Percentiles rank a stretch among this genome's conserved stretches.
phyloP scores from a whole-genome alignment of 768 basidiomycete species.

The Leccinum fibrillosum region DNA sequence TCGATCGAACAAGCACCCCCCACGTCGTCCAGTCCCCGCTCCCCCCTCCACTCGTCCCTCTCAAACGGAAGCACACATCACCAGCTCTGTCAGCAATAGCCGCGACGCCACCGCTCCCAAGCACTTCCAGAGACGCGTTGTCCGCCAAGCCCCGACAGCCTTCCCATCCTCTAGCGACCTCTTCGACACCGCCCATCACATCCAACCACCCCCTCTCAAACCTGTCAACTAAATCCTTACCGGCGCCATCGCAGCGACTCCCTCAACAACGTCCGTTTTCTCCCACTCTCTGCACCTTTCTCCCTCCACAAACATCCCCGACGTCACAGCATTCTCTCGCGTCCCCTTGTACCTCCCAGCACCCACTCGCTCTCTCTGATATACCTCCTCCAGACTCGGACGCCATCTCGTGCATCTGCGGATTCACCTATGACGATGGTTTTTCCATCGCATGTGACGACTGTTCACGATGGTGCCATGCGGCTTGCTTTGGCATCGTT shows the following conservation, averaged over 20 bases:
- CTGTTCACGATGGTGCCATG: conserved; percentile 84
- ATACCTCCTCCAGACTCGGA: conserved; percentile 38
- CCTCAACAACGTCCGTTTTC: conserved; percentile 19
- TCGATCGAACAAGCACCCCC: conserved; percentile 20
- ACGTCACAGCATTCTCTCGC: conserved; percentile 11
- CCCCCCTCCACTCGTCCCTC: conserved; percentile 34
- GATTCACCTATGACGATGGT: conserved; percentile 71
- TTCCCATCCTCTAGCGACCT: conserved; percentile 16
- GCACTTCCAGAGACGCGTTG: conserved; percentile 2
- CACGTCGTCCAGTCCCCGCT: conserved; percentile 21
- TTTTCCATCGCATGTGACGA: conserved; percentile 83
- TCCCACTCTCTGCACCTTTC: conserved; percentile 10
- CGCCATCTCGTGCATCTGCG: conserved; percentile 71
- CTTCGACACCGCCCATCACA: conserved; percentile 15
- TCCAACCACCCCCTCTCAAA: conserved; percentile 6
- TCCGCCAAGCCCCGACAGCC: conserved; percentile 15
- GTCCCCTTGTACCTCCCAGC: conserved; percentile 23
- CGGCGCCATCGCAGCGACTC: conserved; percentile 11
- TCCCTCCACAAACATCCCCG: conserved; percentile 15
- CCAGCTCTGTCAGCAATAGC: conserved; percentile 15
- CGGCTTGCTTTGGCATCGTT: conserved; percentile 67
- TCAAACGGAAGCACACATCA: conserved; percentile 39
- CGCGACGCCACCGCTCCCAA: conserved; percentile 8
- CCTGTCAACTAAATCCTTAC: conserved; percentile 12
- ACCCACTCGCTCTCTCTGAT: conserved; percentile 13